Conservation (phyloP, 2,329 filamentous ascomycete species). For the Cryphonectria carpinicola region DNA sequence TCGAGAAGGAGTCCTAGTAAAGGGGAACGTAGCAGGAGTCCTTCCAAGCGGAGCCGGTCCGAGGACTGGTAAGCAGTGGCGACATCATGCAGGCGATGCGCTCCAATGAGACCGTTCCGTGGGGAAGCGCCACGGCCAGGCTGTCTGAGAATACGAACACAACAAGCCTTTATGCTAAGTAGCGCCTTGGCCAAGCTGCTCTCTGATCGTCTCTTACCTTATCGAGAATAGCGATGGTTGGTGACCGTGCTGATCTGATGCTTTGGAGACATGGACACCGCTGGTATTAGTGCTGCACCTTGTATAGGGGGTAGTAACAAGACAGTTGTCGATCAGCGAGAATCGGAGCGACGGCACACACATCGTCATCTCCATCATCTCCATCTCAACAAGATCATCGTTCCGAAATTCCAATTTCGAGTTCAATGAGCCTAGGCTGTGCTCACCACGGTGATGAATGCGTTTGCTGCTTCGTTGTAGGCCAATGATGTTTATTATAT, state of each 20-base stretch:
- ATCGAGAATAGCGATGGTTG: neutral
- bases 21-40: slow-evolving; percentile 52
- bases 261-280: neutral
- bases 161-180: neutral
- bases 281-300: neutral
- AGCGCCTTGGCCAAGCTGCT: neutral
- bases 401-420: neutral
- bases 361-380: neutral
- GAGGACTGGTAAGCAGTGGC: slow-evolving; percentile 40
- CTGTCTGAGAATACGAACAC: neutral
- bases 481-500: neutral
- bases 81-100: neutral
- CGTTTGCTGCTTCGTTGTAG: neutral
- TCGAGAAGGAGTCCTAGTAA: slow-evolving; percentile 55
- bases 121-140: neutral
- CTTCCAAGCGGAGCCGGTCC: slow-evolving; percentile 49
- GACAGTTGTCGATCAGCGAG: neutral
- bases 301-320: neutral
- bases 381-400: neutral
- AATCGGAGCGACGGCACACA: neutral
- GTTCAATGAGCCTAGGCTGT: neutral
- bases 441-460: neutral
- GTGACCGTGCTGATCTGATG: neutral
- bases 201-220: neutral
- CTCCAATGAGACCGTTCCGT: neutral